phyloP scores from a whole-genome alignment of 371 early-diverging fungal species.

The Coemansia sp. region DNA sequence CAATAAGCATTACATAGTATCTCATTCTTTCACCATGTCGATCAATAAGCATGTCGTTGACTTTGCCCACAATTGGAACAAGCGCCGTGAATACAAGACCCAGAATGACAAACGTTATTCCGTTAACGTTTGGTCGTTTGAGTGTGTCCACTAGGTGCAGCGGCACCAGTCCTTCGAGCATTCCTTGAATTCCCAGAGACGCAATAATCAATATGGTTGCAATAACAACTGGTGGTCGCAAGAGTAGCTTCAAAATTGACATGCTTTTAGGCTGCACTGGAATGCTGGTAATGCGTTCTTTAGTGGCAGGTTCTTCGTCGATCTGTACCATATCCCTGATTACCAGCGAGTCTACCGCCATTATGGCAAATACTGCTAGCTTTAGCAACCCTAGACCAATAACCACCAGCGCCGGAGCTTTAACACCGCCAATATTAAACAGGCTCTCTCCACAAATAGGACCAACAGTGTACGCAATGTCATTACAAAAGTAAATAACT shows the following conservation, averaged over 20 bases:
- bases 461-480: slow-evolving; percentile 40
- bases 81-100: slow-evolving; percentile 27
- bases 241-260: slow-evolving; percentile 15
- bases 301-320: not conserved
- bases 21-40: slow-evolving; percentile 27
- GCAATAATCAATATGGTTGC: slow-evolving; percentile 24
- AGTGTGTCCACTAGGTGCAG: slow-evolving; percentile 30
- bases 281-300: not conserved
- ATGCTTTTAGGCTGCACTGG: slow-evolving; percentile 5
- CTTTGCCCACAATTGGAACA: slow-evolving; percentile 25
- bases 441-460: slow-evolving; percentile 36
- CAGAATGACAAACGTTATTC: slow-evolving; percentile 34
- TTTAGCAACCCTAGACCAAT: slow-evolving; percentile 33
- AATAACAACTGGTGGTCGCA: slow-evolving; percentile 22
- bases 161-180: slow-evolving; percentile 33
- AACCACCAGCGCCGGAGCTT: slow-evolving; percentile 24
- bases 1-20: slow-evolving; percentile 26
- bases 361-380: slow-evolving; percentile 3
- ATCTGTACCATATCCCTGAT: not conserved
- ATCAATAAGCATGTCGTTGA: slow-evolving; percentile 18
- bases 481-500: slow-evolving; percentile 32
- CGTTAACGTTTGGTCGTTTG: slow-evolving; percentile 5
- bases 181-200: slow-evolving; percentile 31
- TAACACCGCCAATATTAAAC: slow-evolving; percentile 20
- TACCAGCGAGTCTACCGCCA: slow-evolving; percentile 4